Percentiles rank a stretch among this genome's conserved stretches.
Evolutionary conservation across 805 yeast species (phyloP).

Genomic region (Candida sanyiensis): DNA sequence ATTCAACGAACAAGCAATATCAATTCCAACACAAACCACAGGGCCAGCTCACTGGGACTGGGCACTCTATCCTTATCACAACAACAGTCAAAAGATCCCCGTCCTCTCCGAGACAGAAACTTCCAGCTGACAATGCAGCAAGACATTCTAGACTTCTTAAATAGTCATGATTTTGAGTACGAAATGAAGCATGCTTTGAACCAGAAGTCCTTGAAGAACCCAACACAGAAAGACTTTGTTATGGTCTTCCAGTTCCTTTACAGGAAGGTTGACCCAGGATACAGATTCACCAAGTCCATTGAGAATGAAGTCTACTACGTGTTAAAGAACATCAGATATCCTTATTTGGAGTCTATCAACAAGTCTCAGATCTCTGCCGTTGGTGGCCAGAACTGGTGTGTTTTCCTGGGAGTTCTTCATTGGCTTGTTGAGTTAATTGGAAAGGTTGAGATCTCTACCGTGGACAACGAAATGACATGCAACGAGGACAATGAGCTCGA

Average conservation of each 20-base stretch:
- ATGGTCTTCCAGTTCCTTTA: slow-evolving; percentile 76
- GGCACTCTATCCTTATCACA: slow-evolving; percentile 21
- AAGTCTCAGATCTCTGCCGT: slow-evolving; percentile 86
- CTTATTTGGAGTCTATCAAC: slow-evolving; percentile 73
- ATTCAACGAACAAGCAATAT: slow-evolving; percentile 9
- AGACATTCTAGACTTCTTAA: slow-evolving; percentile 60
- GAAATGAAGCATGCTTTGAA: slow-evolving; percentile 70
- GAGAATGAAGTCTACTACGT: slow-evolving; percentile 72
- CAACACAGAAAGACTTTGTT: slow-evolving; percentile 84
- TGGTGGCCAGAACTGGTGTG: slow-evolving; percentile 86
- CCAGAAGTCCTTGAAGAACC: slow-evolving; percentile 57
- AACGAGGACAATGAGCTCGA: slow-evolving; percentile 30
- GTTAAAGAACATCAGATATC: slow-evolving; percentile 63
- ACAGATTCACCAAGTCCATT: slow-evolving; percentile 57
- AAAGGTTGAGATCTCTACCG: slow-evolving; percentile 30
- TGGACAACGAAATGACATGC: slow-evolving; percentile 25
- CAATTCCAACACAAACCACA: slow-evolving; percentile 11
- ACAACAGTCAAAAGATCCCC: slow-evolving; percentile 46
- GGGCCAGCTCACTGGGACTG: slow-evolving; percentile 24
- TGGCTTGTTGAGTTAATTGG: slow-evolving; percentile 66
- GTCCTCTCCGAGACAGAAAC: slow-evolving; percentile 71
- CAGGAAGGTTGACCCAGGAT: slow-evolving; percentile 72
- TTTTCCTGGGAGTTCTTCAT: slow-evolving; percentile 72
- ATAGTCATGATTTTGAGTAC: slow-evolving; percentile 59
- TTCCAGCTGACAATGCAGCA: slow-evolving; percentile 63